Evolutionary conservation across 2,329 filamentous ascomycete species (phyloP).

Genomic region (Colletotrichum salicis): DNA sequence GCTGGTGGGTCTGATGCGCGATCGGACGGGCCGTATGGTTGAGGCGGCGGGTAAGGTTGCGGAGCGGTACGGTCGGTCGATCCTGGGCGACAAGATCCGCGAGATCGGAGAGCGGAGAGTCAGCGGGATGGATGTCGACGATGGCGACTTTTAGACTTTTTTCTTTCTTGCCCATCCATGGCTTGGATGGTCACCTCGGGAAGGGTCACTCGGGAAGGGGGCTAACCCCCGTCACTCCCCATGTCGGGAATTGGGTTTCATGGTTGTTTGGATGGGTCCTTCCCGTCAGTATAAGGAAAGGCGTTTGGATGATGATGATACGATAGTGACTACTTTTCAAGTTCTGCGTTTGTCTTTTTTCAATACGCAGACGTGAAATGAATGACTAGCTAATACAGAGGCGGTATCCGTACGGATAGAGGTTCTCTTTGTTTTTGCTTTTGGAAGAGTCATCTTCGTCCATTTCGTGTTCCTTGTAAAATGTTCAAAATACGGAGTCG

Average conservation of each 20-base stretch:
- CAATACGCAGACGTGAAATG: not conserved
- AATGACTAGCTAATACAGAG: conserved; percentile 25
- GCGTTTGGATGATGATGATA: conserved; percentile 32
- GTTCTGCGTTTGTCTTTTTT: conserved; percentile 20
- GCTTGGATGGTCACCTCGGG: not conserved
- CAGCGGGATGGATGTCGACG: conserved; percentile 68
- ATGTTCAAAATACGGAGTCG: conserved; percentile 11
- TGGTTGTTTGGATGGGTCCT: conserved; percentile 25
- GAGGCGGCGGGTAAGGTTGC: conserved; percentile 93
- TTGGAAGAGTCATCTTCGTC: not conserved
- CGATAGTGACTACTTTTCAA: conserved; percentile 12
- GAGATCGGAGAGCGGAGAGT: conserved; percentile 80
- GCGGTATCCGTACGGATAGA: not conserved
- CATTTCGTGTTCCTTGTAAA: conserved; percentile 12
- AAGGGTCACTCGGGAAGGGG: not conserved
- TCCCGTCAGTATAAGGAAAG: conserved; percentile 11
- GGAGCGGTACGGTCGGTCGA: conserved; percentile 80
- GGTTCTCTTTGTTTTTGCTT: conserved; percentile 17
- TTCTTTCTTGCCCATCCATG: not conserved
- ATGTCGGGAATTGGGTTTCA: conserved; percentile 18
- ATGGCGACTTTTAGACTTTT: conserved; percentile 27
- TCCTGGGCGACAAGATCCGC: conserved; percentile 90
- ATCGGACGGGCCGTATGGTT: conserved; percentile 87
- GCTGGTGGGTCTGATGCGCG: conserved; percentile 85
- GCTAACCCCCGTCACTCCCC: not conserved